Percentiles rank a stretch among this genome's conserved stretches.
Evolutionary conservation across 2,329 filamentous ascomycete genomes (phyloP).

Genomic region (Chrysosporium queenslandicum): DNA sequence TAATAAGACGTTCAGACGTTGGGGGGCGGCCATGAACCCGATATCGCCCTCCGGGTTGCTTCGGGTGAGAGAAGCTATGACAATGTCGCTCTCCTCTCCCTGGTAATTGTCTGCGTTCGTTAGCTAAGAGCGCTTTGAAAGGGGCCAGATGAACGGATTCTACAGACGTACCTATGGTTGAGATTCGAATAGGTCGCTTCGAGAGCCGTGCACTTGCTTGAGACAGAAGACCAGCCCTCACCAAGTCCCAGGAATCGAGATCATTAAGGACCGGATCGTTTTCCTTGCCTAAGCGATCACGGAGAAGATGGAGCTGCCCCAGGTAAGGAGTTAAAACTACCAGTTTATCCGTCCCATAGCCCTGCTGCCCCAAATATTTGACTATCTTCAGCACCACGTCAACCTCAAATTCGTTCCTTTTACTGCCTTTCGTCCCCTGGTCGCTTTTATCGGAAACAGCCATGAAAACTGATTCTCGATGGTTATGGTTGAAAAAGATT

Average conservation of each 20-base stretch:
- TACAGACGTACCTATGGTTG: constrained; percentile 54
- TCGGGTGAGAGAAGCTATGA: constrained; percentile 57
- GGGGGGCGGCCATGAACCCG: constrained; percentile 57
- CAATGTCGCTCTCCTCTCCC: constrained; percentile 65
- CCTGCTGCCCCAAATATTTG: constrained; percentile 59
- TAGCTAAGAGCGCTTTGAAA: background rate
- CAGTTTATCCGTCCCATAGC: constrained; percentile 54
- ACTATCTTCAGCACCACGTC: constrained; percentile 56
- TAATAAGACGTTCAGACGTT: constrained; percentile 60
- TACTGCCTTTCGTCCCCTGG: constrained; percentile 42
- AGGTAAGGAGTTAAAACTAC: constrained; percentile 57
- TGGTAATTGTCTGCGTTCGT: constrained; percentile 60
- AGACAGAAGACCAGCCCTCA: constrained; percentile 52
- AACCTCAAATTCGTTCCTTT: constrained; percentile 56
- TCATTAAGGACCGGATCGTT: constrained; percentile 60
- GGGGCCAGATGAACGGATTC: background rate
- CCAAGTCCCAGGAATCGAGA: constrained; percentile 54
- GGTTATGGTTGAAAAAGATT: constrained; percentile 55
- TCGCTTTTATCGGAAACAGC: constrained; percentile 44
- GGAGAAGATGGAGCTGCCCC: background rate
- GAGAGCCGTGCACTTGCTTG: constrained; percentile 42
- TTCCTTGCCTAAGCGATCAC: constrained; percentile 43
- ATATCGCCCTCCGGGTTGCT: constrained; percentile 56
- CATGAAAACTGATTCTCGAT: constrained; percentile 42
- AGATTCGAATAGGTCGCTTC: constrained; percentile 50